Evolutionary conservation across 345 rosid species (phyloP).

Genomic region (Syzygium aqueum): DNA sequence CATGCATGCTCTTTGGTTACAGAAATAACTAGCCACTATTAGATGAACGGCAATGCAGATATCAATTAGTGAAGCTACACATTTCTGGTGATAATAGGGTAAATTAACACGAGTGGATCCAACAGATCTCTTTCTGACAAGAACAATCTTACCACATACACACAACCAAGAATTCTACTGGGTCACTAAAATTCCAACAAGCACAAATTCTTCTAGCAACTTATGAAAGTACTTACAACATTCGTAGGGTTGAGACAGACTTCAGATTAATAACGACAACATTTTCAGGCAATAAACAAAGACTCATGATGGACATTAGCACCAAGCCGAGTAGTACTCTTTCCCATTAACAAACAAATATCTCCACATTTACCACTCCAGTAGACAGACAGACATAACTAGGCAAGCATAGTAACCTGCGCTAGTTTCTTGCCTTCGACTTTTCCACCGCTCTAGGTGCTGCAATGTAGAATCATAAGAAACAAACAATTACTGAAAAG

Average conservation of each 20-base stretch:
- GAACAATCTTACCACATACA: background rate
- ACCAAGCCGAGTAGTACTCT: background rate
- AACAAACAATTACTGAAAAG: background rate
- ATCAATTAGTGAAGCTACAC: background rate
- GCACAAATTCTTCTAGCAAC: background rate
- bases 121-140: background rate
- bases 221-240: conserved; percentile 2
- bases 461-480: background rate
- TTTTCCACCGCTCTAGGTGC: conserved; percentile 63
- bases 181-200: background rate
- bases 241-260: background rate
- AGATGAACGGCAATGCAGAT: background rate
- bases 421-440: conserved; percentile 36
- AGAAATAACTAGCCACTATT: background rate
- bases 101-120: background rate
- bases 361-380: background rate
- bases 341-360: background rate
- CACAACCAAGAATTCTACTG: background rate
- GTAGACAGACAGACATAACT: background rate
- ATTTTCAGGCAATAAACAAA: conserved; percentile 5
- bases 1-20: background rate
- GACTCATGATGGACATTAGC: background rate
- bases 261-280: background rate
- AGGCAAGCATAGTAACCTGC: background rate
- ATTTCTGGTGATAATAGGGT: background rate